A percentile compares a stretch with the other conserved stretches of the same genome.
Evolutionary conservation across 257 asterid genomes (phyloP).

Genomic region (Scutellaria galericulata): DNA sequence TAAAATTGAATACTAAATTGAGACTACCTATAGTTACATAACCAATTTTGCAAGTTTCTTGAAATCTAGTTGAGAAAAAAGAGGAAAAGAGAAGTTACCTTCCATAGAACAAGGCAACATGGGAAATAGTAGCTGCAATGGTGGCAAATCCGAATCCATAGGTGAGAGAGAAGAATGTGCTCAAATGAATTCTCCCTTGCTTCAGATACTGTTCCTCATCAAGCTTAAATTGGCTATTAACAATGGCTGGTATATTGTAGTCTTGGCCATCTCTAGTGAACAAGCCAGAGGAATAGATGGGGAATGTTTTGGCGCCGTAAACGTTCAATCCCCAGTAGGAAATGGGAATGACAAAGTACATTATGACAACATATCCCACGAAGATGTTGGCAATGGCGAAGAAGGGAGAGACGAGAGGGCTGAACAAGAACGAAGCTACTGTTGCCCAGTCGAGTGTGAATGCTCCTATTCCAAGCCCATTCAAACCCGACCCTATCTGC

Average conservation of each 20-base stretch:
- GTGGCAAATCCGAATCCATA: constrained; percentile 91
- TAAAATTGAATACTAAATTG: too few relatives aligned
- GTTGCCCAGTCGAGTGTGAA: constrained; percentile 73
- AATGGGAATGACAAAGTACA: constrained; percentile 65
- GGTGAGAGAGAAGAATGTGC: constrained; percentile 62
- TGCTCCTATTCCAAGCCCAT: constrained; percentile 74
- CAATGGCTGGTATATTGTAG: constrained; percentile 58
- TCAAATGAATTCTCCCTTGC: constrained; percentile 69
- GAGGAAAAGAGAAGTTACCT: constrained; percentile 42
- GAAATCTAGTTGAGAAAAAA: neutral
- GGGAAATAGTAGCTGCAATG: constrained; percentile 70
- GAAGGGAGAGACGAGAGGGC: constrained; percentile 77
- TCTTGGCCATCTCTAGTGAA: constrained; percentile 59
- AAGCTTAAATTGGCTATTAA: constrained; percentile 51
- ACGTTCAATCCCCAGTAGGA: constrained; percentile 81
- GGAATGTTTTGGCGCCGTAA: constrained; percentile 61
- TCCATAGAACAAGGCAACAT: constrained; percentile 76
- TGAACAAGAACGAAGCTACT: constrained; percentile 70
- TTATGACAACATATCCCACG: constrained; percentile 52
- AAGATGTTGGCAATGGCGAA: constrained; percentile 78
- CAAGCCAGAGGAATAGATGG: constrained; percentile 59
- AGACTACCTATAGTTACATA: too few relatives aligned
- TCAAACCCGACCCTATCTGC: constrained; percentile 75
- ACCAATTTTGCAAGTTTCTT: too few relatives aligned
- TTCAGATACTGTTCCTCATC: constrained; percentile 49